Evolutionary conservation across 257 asterid genomes (phyloP).

Genomic region (Nicotiana obtusifolia): DNA sequence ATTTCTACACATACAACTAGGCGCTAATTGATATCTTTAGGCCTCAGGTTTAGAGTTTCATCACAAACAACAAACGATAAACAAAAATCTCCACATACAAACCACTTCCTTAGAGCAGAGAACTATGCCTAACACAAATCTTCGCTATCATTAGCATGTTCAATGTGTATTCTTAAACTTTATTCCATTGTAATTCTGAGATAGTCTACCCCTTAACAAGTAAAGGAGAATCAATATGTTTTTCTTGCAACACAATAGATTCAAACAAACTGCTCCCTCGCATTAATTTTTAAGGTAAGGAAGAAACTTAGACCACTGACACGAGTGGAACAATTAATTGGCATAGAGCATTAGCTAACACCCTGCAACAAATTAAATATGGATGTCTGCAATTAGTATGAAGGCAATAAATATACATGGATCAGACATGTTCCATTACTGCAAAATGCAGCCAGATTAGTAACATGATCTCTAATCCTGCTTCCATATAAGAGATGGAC

Average conservation of each 20-base stretch:
- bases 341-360: neutral
- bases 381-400: neutral
- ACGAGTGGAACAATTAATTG: neutral
- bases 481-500: neutral
- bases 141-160: neutral
- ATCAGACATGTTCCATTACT: neutral
- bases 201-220: neutral
- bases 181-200: neutral
- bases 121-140: neutral
- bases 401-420: neutral
- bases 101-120: neutral
- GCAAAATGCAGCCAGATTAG: neutral
- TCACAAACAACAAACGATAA: neutral
- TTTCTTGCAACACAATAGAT: neutral
- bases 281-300: neutral
- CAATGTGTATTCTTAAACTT: neutral
- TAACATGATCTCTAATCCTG: neutral
- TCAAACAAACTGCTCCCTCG: neutral
- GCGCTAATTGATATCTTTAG: neutral
- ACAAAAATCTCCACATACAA: neutral
- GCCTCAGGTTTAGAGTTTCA: neutral
- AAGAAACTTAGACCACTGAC: neutral
- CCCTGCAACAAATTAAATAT: neutral
- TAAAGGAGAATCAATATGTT: neutral
- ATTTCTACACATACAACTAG: neutral